Evolutionary conservation across 768 basidiomycete species (phyloP).

Genomic region (Baorangia bicolor): DNA sequence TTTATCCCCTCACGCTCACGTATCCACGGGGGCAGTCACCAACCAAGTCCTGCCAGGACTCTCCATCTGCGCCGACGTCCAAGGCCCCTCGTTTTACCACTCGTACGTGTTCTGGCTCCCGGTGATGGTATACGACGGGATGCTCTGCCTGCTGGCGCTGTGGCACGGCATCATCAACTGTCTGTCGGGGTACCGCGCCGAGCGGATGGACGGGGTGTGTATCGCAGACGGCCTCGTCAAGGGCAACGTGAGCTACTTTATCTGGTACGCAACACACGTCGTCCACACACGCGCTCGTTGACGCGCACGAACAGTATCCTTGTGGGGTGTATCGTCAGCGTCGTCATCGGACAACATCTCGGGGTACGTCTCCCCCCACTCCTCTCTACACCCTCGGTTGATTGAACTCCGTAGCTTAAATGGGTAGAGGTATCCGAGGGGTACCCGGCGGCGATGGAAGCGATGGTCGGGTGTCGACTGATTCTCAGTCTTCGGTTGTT

Average conservation of each 20-base stretch:
- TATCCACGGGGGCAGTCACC: too few relatives aligned
- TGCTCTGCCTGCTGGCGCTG: not conserved
- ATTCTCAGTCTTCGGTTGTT: too few relatives aligned
- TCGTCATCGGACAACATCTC: not conserved
- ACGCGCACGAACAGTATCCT: not conserved
- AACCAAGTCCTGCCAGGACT: too few relatives aligned
- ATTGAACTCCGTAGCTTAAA: not conserved
- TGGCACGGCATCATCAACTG: not conserved
- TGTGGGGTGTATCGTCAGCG: too few relatives aligned
- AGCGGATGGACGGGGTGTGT: not conserved
- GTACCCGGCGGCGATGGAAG: not conserved
- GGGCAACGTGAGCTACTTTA: not conserved
- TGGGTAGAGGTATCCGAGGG: not conserved
- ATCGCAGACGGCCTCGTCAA: not conserved
- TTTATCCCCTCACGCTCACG: too few relatives aligned
- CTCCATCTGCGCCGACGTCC: too few relatives aligned
- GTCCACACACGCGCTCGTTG: too few relatives aligned
- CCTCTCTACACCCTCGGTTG: not conserved
- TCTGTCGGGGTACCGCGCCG: not conserved
- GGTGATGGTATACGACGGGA: not conserved
- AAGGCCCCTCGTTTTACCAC: too few relatives aligned
- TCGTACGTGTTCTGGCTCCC: not conserved
- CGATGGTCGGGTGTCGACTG: too few relatives aligned
- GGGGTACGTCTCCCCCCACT: not conserved
- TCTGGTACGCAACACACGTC: not conserved